phyloP scores from a whole-genome alignment of 768 basidiomycete genomes.

The Rhizopogon vesiculosus region DNA sequence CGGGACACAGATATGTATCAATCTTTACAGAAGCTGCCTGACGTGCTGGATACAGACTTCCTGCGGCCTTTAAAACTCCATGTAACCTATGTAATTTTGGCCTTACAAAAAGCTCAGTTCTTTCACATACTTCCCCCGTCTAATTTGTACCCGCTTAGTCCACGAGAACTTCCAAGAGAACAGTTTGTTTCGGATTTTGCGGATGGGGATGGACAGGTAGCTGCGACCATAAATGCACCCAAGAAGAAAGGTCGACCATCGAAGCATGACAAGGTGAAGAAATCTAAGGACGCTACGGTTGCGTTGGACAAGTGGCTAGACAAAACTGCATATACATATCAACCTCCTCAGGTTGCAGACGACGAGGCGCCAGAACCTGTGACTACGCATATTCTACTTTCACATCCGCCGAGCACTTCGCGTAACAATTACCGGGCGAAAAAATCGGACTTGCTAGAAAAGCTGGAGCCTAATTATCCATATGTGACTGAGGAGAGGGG shows the following conservation, averaged over 20 bases:
- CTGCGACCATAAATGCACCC: slow-evolving; percentile 12
- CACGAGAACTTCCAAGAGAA: slow-evolving; percentile 67
- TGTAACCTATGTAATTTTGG: slow-evolving; percentile 43
- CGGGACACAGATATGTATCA: slow-evolving; percentile 48
- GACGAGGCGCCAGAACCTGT: slow-evolving; percentile 1
- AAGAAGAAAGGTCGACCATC: slow-evolving; percentile 64
- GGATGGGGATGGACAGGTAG: background rate
- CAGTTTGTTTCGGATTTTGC: slow-evolving; percentile 41
- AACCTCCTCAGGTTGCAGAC: slow-evolving; percentile 2
- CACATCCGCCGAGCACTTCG: slow-evolving; percentile 26
- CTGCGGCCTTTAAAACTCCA: slow-evolving; percentile 46
- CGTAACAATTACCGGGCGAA: slow-evolving; percentile 37
- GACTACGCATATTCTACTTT: slow-evolving; percentile 30
- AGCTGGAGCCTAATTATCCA: slow-evolving; percentile 24
- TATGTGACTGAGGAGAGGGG: slow-evolving; percentile 12
- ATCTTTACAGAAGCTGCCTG: slow-evolving; percentile 45
- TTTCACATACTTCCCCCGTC: slow-evolving; percentile 63
- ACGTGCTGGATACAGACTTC: slow-evolving; percentile 33
- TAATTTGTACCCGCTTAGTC: slow-evolving; percentile 46
- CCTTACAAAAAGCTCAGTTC: slow-evolving; percentile 40
- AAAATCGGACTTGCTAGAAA: slow-evolving; percentile 37
- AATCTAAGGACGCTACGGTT: slow-evolving; percentile 44
- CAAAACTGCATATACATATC: slow-evolving; percentile 24
- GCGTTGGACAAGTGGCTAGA: slow-evolving; percentile 48
- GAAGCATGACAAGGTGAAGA: slow-evolving; percentile 53